phyloP scores from a whole-genome alignment of 2,329 filamentous ascomycete genomes.

The Calonectria ilicicola region DNA sequence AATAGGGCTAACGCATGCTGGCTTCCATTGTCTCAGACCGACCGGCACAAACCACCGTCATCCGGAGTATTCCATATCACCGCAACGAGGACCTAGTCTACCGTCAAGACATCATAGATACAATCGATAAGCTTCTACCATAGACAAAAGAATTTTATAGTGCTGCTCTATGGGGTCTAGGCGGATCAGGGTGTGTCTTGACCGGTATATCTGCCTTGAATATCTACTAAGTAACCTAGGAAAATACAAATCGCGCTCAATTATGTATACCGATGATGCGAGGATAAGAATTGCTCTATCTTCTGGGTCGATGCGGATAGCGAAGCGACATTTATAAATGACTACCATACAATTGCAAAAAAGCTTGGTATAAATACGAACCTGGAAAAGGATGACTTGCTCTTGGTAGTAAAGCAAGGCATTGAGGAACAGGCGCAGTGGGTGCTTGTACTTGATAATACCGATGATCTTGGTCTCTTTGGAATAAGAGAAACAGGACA shows the following conservation, averaged over 20 bases:
- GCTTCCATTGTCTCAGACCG: neutral
- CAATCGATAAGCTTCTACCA: neutral
- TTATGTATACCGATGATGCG: conserved; percentile 41
- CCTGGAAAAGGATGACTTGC: conserved; percentile 65
- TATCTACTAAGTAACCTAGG: conserved; percentile 19
- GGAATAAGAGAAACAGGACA: neutral
- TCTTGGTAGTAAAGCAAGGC: conserved; percentile 66
- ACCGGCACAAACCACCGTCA: neutral
- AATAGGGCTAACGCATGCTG: too few relatives aligned
- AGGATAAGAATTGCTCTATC: conserved; percentile 51
- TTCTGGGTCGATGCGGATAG: conserved; percentile 58
- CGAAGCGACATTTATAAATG: conserved; percentile 52
- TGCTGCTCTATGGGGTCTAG: conserved; percentile 7
- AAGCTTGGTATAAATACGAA: conserved; percentile 49
- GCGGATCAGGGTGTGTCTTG: neutral
- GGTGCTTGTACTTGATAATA: conserved; percentile 57
- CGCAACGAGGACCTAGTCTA: neutral
- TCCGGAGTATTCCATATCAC: neutral
- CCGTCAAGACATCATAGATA: neutral
- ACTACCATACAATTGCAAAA: conserved; percentile 49
- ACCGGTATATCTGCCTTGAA: neutral
- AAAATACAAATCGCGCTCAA: conserved; percentile 31
- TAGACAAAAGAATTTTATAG: neutral
- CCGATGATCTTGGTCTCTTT: conserved; percentile 43
- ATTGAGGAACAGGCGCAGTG: conserved; percentile 47